phyloP scores from a whole-genome alignment of 2,329 filamentous ascomycete genomes.

The Reticulascus tulasneorum region DNA sequence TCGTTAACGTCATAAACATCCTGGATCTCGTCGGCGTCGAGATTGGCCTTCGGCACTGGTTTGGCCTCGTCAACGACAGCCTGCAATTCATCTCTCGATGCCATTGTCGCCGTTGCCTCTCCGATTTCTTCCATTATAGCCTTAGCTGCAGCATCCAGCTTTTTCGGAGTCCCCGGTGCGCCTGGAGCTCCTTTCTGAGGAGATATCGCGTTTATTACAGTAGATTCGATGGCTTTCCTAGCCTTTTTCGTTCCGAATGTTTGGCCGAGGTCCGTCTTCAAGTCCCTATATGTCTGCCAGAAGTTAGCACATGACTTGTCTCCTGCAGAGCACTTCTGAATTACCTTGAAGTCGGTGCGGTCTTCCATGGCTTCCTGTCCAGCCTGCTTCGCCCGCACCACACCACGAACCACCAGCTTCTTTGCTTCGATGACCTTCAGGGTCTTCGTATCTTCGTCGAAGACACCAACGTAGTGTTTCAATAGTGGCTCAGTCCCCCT shows the following conservation, averaged over 20 bases:
- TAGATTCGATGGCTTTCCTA: conserved; percentile 68
- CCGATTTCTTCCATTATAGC: conserved; percentile 63
- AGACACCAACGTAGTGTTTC: conserved; percentile 63
- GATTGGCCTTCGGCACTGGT: conserved; percentile 68
- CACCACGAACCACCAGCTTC: conserved; percentile 58
- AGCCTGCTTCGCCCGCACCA: conserved; percentile 52
- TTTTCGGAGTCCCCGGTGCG: conserved; percentile 35
- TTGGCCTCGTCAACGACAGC: conserved; percentile 63
- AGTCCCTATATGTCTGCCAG: conserved; percentile 52
- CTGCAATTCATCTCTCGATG: conserved; percentile 62
- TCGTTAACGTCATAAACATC: conserved; percentile 68
- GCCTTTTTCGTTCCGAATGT: conserved; percentile 85
- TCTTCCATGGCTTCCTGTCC: conserved; percentile 40
- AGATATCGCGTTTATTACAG: conserved; percentile 67
- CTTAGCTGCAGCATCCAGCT: conserved; percentile 51
- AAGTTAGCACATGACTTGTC: neutral
- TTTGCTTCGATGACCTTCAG: conserved; percentile 60
- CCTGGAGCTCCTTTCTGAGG: conserved; percentile 28
- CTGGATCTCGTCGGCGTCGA: conserved; percentile 60
- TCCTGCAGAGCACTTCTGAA: neutral
- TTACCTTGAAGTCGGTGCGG: conserved; percentile 15
- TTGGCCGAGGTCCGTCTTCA: conserved; percentile 66
- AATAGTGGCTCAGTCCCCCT: conserved; percentile 30
- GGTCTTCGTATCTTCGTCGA: conserved; percentile 55
- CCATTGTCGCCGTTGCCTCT: conserved; percentile 59